Evolutionary conservation across 495 filamentous ascomycete species (phyloP).

Genomic region (Rostrohypoxylon terebratum): DNA sequence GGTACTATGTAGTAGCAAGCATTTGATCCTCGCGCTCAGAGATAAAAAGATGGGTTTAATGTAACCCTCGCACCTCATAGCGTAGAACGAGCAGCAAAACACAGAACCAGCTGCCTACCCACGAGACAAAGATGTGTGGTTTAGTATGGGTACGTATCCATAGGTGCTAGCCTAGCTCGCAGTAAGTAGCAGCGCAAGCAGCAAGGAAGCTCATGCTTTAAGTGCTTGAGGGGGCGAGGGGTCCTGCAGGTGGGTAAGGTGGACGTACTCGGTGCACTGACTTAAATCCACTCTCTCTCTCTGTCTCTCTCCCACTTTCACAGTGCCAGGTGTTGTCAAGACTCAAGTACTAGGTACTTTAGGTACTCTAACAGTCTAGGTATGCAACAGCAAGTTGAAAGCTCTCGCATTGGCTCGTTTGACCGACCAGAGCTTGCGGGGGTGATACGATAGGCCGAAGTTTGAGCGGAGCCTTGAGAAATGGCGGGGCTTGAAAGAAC

Average conservation of each 20-base stretch:
- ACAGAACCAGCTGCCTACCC: constrained; percentile 25
- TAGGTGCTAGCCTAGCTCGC: constrained; percentile 25
- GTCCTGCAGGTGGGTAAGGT: constrained; percentile 51
- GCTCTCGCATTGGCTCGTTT: constrained; percentile 44
- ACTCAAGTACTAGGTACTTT: background rate
- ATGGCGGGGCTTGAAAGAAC: constrained; percentile 41
- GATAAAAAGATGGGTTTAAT: constrained; percentile 22
- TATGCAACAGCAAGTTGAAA: constrained; percentile 19
- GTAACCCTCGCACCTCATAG: constrained; percentile 34
- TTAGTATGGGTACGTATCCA: constrained; percentile 9
- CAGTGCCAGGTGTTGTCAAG: background rate
- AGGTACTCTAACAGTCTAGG: no score
- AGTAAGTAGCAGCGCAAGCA: constrained; percentile 32
- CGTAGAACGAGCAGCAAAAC: constrained; percentile 17
- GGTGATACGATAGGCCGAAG: constrained; percentile 42
- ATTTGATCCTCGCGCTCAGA: constrained; percentile 19
- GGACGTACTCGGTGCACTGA: constrained; percentile 30
- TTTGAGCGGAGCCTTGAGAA: constrained; percentile 31
- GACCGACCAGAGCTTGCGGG: constrained; percentile 31
- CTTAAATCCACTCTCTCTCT: constrained; percentile 17
- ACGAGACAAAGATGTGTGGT: constrained; percentile 31
- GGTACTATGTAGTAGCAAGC: constrained; percentile 17
- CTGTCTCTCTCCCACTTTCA: constrained; percentile 5
- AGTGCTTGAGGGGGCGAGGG: constrained; percentile 43
- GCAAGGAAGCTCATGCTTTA: constrained; percentile 31